A percentile compares a stretch with the other conserved stretches of the same genome.
Evolutionary conservation across 2,329 filamentous ascomycete species (phyloP).

Genomic region (Pseudodiploospora longispora): DNA sequence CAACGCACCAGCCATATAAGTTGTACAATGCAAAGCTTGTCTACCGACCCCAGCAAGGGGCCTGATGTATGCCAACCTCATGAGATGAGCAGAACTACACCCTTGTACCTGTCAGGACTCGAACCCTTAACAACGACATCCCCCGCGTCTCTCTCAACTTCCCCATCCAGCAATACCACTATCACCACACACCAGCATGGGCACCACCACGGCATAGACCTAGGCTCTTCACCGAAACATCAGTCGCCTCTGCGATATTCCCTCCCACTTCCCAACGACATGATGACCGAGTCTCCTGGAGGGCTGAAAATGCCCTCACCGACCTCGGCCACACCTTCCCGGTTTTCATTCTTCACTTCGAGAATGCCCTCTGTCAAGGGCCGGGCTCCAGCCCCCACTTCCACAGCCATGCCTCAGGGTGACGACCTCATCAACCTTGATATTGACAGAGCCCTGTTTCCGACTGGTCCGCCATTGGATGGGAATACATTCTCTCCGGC

Average conservation of each 20-base stretch:
- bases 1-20: conserved; percentile 4
- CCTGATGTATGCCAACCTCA: background rate
- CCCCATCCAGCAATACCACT: background rate
- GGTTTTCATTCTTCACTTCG: conserved; percentile 38
- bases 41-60: conserved; percentile 9
- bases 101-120: background rate
- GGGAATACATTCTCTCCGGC: conserved; percentile 48
- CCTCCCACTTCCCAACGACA: conserved; percentile 1
- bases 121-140: background rate
- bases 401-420: conserved; percentile 23
- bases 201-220: conserved; percentile 15
- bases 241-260: conserved; percentile 24
- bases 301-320: conserved; percentile 10
- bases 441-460: conserved; percentile 47
- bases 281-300: background rate
- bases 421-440: conserved; percentile 51
- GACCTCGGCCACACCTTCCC: conserved; percentile 19
- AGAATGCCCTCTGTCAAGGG: conserved; percentile 35
- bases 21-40: conserved; percentile 7
- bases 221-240: conserved; percentile 18
- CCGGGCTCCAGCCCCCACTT: conserved; percentile 11
- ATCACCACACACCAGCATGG: conserved; percentile 7
- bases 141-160: background rate
- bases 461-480: conserved; percentile 31
- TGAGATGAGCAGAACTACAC: conserved; percentile 2